A percentile compares a stretch with the other conserved stretches of the same genome.
These are phyloP conservation scores for Fomitopsis betulina DNA, from an alignment of 1,284 basidiomycete genomes.

Conservation along the genomic window DNA sequence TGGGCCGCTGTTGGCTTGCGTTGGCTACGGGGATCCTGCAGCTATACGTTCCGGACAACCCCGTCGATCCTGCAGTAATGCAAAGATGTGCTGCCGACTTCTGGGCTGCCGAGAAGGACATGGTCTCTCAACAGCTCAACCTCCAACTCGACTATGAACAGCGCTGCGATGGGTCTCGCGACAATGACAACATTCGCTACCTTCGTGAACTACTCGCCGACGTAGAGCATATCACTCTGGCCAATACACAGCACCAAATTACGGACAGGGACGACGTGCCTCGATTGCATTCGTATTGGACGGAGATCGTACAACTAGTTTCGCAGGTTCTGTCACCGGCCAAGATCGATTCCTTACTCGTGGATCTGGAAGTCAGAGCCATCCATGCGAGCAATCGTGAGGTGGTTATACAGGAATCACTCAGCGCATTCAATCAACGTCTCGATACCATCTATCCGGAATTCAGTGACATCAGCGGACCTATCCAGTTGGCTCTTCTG, in stretches of 20 bases:
- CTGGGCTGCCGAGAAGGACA: slow-evolving; percentile 39
- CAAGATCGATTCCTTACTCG: slow-evolving; percentile 42
- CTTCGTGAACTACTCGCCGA: slow-evolving; percentile 38
- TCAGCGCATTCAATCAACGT: slow-evolving; percentile 59
- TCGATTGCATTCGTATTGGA: slow-evolving; percentile 75
- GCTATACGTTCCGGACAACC: slow-evolving; percentile 83
- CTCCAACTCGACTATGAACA: slow-evolving; percentile 59
- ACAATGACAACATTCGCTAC: slow-evolving; percentile 45
- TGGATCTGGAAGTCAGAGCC: slow-evolving; percentile 31
- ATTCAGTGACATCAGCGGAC: slow-evolving; percentile 66
- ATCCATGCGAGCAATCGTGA: slow-evolving; percentile 44
- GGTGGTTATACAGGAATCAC: slow-evolving; percentile 60
- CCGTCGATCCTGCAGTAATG: slow-evolving; percentile 83
- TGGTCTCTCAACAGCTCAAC: slow-evolving; percentile 48
- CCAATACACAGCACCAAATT: slow-evolving; percentile 17
- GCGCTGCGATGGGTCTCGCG: slow-evolving; percentile 55
- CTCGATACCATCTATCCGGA: slow-evolving; percentile 53
- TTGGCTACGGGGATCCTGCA: slow-evolving; percentile 57
- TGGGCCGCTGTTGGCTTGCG: slow-evolving; percentile 66
- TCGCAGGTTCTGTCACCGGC: slow-evolving; percentile 44
- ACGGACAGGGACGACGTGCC: slow-evolving; percentile 44
- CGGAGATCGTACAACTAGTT: slow-evolving; percentile 74
- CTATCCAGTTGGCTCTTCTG: slow-evolving; percentile 62
- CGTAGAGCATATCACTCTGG: slow-evolving; percentile 16
- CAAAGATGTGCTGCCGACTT: slow-evolving; percentile 52